These are phyloP conservation scores for Puccinia horiana DNA, from an alignment of 1,284 basidiomycete genomes.

Conservation along the genomic window DNA sequence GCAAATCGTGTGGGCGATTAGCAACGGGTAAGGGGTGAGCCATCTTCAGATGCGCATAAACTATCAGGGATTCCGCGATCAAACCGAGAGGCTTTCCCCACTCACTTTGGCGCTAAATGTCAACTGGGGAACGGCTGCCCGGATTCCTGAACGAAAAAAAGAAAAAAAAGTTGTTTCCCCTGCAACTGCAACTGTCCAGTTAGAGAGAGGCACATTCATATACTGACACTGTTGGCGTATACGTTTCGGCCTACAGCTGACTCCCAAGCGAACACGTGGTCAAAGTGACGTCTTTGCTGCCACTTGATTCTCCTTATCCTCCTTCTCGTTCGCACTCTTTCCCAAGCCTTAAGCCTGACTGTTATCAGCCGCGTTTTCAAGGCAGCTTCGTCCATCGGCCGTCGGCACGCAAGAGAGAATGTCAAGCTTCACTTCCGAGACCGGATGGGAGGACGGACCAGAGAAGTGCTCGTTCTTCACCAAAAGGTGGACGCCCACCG, in stretches of 20 bases:
- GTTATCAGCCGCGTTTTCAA: neutral
- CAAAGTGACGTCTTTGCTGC: neutral
- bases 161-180: neutral
- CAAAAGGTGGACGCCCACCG: conserved; percentile 52
- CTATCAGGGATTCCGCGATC: neutral
- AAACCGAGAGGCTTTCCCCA: neutral
- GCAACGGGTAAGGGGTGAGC: neutral
- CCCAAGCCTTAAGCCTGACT: neutral
- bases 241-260: neutral
- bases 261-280: neutral
- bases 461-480: conserved; percentile 52
- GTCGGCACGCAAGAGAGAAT: conserved; percentile 16
- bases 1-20: neutral
- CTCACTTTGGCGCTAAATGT: neutral
- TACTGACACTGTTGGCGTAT: neutral
- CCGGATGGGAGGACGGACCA: conserved; percentile 30
- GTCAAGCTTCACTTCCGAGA: conserved; percentile 11
- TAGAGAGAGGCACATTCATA: neutral
- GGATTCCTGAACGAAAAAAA: neutral
- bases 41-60: neutral
- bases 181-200: neutral
- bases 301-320: neutral
- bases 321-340: neutral
- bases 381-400: neutral
- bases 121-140: neutral